Percentiles rank a stretch among this genome's conserved stretches.
phyloP scores from a whole-genome alignment of 768 basidiomycete genomes.

The Cystofilobasidium bisporidii region DNA sequence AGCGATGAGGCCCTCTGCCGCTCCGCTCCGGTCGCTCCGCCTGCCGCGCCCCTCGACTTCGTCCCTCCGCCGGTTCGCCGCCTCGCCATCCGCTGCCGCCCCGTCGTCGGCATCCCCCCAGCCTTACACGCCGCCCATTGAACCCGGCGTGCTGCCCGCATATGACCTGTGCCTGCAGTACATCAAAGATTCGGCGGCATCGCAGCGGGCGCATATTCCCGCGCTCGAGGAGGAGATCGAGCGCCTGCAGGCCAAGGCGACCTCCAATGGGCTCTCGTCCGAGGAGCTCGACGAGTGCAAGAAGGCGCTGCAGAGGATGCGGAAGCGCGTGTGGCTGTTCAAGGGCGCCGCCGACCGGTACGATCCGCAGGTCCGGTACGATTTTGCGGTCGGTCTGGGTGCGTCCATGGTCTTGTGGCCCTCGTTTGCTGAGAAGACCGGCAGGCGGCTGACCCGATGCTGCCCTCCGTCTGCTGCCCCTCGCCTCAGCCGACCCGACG shows the following conservation, averaged over 20 bases:
- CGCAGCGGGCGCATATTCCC: slow-evolving; percentile 27
- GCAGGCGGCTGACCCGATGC: background rate
- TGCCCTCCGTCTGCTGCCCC: background rate
- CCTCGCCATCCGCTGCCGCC: slow-evolving; percentile 42
- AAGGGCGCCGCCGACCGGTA: slow-evolving; percentile 32
- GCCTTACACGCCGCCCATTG: slow-evolving; percentile 34
- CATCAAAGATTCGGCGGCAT: slow-evolving; percentile 42
- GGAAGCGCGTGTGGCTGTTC: background rate
- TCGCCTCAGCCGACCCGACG: slow-evolving; percentile 36
- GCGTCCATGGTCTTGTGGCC: too few species aligned
- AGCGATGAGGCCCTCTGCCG: background rate
- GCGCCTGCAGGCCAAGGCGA: slow-evolving; percentile 46
- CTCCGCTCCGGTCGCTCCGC: slow-evolving; percentile 43
- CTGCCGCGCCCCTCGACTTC: slow-evolving; percentile 41
- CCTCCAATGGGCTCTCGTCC: slow-evolving; percentile 47
- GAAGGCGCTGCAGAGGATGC: slow-evolving; percentile 62
- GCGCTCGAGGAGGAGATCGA: slow-evolving; percentile 41
- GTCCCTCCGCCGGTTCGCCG: slow-evolving; percentile 40
- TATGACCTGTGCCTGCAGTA: slow-evolving; percentile 76
- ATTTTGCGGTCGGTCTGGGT: background rate
- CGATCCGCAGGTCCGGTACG: slow-evolving; percentile 28
- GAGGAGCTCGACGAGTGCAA: slow-evolving; percentile 81
- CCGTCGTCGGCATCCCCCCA: slow-evolving; percentile 38
- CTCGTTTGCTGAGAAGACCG: too few species aligned
- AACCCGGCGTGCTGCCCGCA: slow-evolving; percentile 37